These are phyloP conservation scores for Saccharomycopsis hybrid DNA, from an alignment of 1,139 yeast species.

Conservation along the genomic window DNA sequence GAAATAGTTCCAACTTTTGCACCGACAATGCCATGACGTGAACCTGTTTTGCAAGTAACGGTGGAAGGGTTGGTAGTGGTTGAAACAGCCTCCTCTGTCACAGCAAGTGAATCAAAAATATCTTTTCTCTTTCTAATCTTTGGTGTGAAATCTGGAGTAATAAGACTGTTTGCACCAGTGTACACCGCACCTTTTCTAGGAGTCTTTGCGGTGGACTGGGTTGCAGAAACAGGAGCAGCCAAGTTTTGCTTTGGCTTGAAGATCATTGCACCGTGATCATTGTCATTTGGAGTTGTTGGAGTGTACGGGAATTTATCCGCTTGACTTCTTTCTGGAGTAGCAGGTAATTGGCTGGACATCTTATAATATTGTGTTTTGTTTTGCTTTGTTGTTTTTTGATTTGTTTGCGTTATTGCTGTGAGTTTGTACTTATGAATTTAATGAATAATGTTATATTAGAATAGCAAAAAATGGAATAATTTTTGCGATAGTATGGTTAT, in stretches of 20 bases:
- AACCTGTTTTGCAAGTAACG: too few relatives aligned
- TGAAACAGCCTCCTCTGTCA: background rate
- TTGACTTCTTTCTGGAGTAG: conserved; percentile 7
- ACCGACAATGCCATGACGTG: background rate
- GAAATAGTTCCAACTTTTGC: background rate
- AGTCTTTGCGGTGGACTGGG: conserved; percentile 5
- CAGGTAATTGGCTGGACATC: background rate
- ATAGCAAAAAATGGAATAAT: too few relatives aligned
- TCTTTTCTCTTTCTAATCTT: conserved; percentile 17
- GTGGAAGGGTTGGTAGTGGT: too few relatives aligned
- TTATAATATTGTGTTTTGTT: background rate
- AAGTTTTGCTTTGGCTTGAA: background rate
- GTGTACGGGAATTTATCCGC: conserved; percentile 4
- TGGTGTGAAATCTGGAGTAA: conserved; percentile 20
- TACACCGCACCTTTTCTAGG: conserved; percentile 17
- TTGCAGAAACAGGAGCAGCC: background rate
- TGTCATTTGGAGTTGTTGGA: conserved; percentile 11
- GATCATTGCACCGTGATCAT: background rate
- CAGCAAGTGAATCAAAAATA: conserved; percentile 10
- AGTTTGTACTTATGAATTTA: background rate
- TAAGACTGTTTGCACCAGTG: conserved; percentile 8
- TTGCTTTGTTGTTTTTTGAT: background rate
- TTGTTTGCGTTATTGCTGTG: background rate
- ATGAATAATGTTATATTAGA: too few relatives aligned
- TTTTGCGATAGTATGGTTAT: too few relatives aligned